Base-by-base conservation (phyloP, 768 basidiomycete genomes). In the Suillus decipiens region DNA sequence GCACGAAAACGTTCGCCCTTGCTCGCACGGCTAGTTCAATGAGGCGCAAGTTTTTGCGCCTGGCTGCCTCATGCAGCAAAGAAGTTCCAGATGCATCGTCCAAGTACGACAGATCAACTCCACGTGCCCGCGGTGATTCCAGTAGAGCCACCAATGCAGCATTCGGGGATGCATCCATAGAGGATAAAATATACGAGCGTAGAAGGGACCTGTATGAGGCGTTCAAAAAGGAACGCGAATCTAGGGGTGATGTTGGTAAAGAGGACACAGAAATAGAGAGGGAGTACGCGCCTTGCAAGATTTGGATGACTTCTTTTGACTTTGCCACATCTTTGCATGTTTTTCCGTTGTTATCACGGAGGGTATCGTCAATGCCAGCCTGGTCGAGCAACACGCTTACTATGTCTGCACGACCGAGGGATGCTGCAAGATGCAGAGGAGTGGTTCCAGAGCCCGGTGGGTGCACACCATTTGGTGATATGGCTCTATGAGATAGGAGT, bases 1-100 rank as follows among this genome's bases (percentile, higher is more conserved):
- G 81, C 2, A 90, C 88, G 70, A 96, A 96, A 5, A 96, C 90
- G 70, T 96, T 94, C 0, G 93, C 94, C 0, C 95, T 95, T 10
- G 90, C 89, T 28, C 89, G 84, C 2, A 95, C 86, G 0, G 87
- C 89, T n/a, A 94, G 82, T 70, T 96, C 92, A 33, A 96, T 85
- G 22, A 96, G 76, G 5, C 87, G 81, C 24, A 96, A 77, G 70
- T 97, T 93, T 63, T 89, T 89, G 17, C 94, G 82, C 41, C 84
- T 80, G 0, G 92, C 92, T 1, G 95, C 93, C 73, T 96, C 95
- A 66, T 98, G 96, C 1, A 98, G 80, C 6, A 97, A 75, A 0
- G 92, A 87, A 3, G 84, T 82, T 0, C 95, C 95, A 1, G 87
- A 83, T n/a, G 82, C 80, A 57, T 90, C 86, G 66, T 96, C 94